These are phyloP conservation scores for Eimeria necatrix DNA, from an alignment of 169 alveolate genomes.

Conservation along the genomic window DNA sequence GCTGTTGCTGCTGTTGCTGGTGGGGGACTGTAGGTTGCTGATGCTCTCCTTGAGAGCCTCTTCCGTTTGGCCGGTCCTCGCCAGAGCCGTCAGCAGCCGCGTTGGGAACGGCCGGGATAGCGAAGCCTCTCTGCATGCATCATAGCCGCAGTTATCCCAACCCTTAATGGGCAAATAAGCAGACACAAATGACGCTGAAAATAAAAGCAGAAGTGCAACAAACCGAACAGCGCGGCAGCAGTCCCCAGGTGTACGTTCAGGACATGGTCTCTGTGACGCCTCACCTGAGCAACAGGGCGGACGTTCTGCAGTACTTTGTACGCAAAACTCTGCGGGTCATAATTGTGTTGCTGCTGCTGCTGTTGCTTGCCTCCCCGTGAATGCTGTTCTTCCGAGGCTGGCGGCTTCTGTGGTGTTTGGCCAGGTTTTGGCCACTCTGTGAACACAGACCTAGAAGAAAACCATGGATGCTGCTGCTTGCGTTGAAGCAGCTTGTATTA, in stretches of 20 bases:
- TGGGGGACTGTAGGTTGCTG: background rate
- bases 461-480: background rate
- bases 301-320: slow-evolving; percentile 72
- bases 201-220: background rate
- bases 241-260: no score
- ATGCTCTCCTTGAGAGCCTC: background rate
- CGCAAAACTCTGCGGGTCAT: slow-evolving; percentile 79
- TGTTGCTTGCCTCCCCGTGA: slow-evolving; percentile 5
- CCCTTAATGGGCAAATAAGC: background rate
- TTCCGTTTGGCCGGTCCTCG: slow-evolving; percentile 12
- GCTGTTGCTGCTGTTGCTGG: slow-evolving; percentile 52
- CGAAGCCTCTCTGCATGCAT: slow-evolving; percentile 67
- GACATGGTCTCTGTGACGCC: background rate
- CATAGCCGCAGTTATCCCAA: background rate
- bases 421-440: slow-evolving; percentile 80
- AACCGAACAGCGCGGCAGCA: background rate
- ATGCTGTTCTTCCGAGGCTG: slow-evolving; percentile 39
- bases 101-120: slow-evolving; percentile 65
- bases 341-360: slow-evolving; percentile 62
- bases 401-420: slow-evolving; percentile 51
- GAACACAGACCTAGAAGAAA: background rate
- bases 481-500: background rate
- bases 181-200: background rate
- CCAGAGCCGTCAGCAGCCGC: background rate
- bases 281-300: slow-evolving; percentile 51